Base-by-base conservation (phyloP, 148 eudicot species). In the Cornus controversa region DNA sequence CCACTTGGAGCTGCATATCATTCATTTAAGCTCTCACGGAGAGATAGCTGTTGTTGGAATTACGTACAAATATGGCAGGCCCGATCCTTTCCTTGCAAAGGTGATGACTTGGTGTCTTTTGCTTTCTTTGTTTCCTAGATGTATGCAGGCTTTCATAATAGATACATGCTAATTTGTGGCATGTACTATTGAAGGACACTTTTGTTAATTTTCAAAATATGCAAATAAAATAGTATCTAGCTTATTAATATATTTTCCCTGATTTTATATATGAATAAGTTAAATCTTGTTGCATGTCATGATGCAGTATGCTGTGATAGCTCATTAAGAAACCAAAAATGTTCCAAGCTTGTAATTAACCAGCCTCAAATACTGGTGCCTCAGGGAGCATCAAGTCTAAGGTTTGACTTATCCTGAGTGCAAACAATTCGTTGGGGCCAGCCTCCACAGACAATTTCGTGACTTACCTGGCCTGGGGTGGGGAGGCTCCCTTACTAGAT, bases 21-120 rank as follows among this genome's bases (percentile, higher is more conserved):
- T 86, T 80, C 89, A 86, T 66, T 54, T 4, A n/a, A 83, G 66
- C 67, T 6, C 70, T 27, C 23, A 28, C 4, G 29, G 65, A 10
- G 26, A 24, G 2, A 45, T 34, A 37, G 84, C 89, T 68, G 86
- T 86, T 40, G 22, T 81, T 70, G 86, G 74, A 13, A 72, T 86
- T 71, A 63, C 71, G 18, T 83, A 78, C 71, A 81, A 75, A 47
- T 22, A 80, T 66, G 84, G 89, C 23, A 50, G 14, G 10, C 76
- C 84, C 4, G 85, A 86, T 75, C 76, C 86, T 54, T 86, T 86
- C 40, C 79, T 86, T 64, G 71, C 53, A 23, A 74, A 79, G 79
- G 85, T 86, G 66, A 42, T 22, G 36, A 71, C 23, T 53, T 14
- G n/a, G n/a, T 20, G 45, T 29, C 15, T 20, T 10, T 74, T 8